Evolutionary conservation across 768 basidiomycete species (phyloP).

Genomic region (Calvatia gigantea): DNA sequence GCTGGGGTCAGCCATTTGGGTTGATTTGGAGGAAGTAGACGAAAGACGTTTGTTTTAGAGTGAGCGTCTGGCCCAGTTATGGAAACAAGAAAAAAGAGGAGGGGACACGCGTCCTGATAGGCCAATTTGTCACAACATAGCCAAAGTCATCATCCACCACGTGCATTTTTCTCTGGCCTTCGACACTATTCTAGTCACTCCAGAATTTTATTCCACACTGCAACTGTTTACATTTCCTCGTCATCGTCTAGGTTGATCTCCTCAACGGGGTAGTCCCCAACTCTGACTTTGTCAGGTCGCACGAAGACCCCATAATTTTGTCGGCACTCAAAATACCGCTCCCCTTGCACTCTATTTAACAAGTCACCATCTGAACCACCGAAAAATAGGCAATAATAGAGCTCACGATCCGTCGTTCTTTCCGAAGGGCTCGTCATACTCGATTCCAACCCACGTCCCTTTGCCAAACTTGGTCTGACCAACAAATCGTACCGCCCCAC

Average conservation of each 20-base stretch:
- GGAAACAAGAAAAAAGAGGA: conserved; percentile 18
- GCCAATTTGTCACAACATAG: conserved; percentile 25
- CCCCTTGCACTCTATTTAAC: conserved; percentile 68
- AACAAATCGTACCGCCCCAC: conserved; percentile 84
- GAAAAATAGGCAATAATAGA: not conserved
- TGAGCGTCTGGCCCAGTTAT: conserved; percentile 21
- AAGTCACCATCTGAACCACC: conserved; percentile 9
- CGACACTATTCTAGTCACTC: conserved; percentile 8
- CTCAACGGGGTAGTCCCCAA: conserved; percentile 86
- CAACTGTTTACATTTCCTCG: conserved; percentile 60
- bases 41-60: conserved; percentile 18
- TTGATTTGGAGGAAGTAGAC: conserved; percentile 19
- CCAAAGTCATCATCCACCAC: conserved; percentile 31
- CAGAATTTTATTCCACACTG: not conserved
- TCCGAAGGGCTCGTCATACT: conserved; percentile 93
- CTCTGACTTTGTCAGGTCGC: conserved; percentile 70
- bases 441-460: conserved; percentile 85
- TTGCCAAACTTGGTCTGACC: conserved; percentile 76
- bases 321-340: conserved; percentile 79
- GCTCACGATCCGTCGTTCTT: conserved; percentile 95
- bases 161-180: conserved; percentile 19
- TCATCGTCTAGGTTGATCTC: conserved; percentile 73
- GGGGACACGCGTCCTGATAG: conserved; percentile 39
- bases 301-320: conserved; percentile 85
- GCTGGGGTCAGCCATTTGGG: conserved; percentile 72